Base-by-base conservation (phyloP, 768 basidiomycete genomes). In the Tricholoma flavovirens region DNA sequence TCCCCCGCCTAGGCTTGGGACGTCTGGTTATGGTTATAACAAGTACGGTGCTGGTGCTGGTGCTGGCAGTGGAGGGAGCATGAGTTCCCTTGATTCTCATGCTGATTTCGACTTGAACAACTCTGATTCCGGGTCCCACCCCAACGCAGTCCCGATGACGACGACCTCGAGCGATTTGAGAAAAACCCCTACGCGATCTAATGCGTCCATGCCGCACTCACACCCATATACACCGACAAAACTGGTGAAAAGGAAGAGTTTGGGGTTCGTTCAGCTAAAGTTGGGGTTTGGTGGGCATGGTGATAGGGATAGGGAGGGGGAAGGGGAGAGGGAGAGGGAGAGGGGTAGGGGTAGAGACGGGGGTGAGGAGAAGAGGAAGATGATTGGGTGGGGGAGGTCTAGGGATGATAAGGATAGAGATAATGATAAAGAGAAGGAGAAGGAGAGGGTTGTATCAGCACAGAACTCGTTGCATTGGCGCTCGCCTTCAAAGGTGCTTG, bases 161-260 rank as follows among this genome's bases (percentile, higher is more conserved):
- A n/a, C n/a, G n/a, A n/a, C n/a, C n/a, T n/a, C 45, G 15, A 26
- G 15, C 33, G 55, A 36, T 30, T 30, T 24, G 22, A 45, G 29
- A 3, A 35, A 40, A 7, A 33, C 49, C 5, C 42, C 49, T 22
- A 19, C 38, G 14, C 38, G 36, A 3, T 22, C 43, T 12, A n/a
- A 5, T 21, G 8, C 19, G 15, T 10, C 40, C 19, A 21, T 15
- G 4, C 19, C 42, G n/a, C 40, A 35, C 14, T 10, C 4, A 36
- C 35, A 36, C n/a, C n/a, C n/a, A n/a, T n/a, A n/a, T n/a, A n/a
- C n/a, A n/a, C 71, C 75, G 2, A 66, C 69, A 45, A 77, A 75
- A 62, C 63, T 79, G 11, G 58, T 73, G 43, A 79, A 79, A 60
- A 59, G 74, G 61, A 76, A 75, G 66, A 77, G 76, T 60, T 59